Percentiles rank a stretch among this genome's conserved stretches.
Evolutionary conservation across 306 rosid genomes (phyloP).

Genomic region (Rubus parviflorus): DNA sequence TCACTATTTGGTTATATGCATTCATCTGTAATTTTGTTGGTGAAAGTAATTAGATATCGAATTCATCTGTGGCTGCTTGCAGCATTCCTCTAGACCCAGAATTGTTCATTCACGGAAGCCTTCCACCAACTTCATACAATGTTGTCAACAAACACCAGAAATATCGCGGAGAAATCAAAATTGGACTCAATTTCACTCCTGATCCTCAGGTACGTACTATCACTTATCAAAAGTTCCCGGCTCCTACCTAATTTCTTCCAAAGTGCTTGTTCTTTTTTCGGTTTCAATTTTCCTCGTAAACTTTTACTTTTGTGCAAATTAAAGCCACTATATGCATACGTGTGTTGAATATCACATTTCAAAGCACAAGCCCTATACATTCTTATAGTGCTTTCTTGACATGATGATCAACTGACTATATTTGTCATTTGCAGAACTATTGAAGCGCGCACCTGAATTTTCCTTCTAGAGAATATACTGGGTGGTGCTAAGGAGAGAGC

Average conservation of each 20-base stretch:
- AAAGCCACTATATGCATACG: no score
- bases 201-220: slow-evolving; percentile 9
- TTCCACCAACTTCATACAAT: slow-evolving; percentile 51
- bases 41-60: neutral
- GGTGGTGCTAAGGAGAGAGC: neutral
- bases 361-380: neutral
- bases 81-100: slow-evolving; percentile 53
- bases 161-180: slow-evolving; percentile 50
- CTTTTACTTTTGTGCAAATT: no score
- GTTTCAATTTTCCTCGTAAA: no score
- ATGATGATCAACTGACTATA: neutral
- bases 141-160: slow-evolving; percentile 55
- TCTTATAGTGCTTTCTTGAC: neutral
- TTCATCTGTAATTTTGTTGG: neutral
- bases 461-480: neutral
- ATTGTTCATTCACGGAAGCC: slow-evolving; percentile 46
- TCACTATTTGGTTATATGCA: neutral
- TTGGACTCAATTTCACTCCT: slow-evolving; percentile 51
- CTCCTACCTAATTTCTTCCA: no score
- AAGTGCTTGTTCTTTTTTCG: no score
- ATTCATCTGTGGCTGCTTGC: slow-evolving; percentile 9
- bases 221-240: neutral
- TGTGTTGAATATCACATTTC: neutral
- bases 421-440: neutral
- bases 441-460: neutral